phyloP scores from a whole-genome alignment of 1,284 basidiomycete species.

The Fomes fomentarius region DNA sequence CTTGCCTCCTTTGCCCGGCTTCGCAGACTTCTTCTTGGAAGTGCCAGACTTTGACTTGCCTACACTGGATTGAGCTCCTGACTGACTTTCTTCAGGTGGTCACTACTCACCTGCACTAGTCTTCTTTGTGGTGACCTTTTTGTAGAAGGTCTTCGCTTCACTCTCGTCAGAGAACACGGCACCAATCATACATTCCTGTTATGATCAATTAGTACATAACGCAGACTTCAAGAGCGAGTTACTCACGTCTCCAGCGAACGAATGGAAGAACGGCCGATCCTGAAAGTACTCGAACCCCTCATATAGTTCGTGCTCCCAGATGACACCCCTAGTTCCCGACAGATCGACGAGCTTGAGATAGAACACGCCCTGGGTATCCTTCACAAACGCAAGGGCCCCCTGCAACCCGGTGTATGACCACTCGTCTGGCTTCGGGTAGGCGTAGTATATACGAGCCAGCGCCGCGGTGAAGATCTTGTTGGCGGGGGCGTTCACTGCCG shows the following conservation, averaged over 20 bases:
- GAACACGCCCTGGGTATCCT: constrained; percentile 62
- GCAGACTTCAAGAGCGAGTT: background rate
- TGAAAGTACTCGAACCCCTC: constrained; percentile 83
- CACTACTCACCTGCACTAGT: constrained; percentile 54
- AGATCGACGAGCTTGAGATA: constrained; percentile 84
- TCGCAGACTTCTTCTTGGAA: constrained; percentile 59
- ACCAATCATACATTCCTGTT: constrained; percentile 85
- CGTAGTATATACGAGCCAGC: constrained; percentile 87
- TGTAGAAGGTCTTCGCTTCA: constrained; percentile 89
- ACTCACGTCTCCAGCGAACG: constrained; percentile 91
- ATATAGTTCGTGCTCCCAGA: constrained; percentile 96
- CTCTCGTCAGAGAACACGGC: constrained; percentile 89
- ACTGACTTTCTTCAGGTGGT: background rate
- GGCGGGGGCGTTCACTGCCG: constrained; percentile 54
- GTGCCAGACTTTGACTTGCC: constrained; percentile 41
- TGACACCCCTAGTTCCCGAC: constrained; percentile 80
- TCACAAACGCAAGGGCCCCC: constrained; percentile 78
- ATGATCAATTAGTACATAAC: constrained; percentile 9
- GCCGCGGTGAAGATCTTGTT: constrained; percentile 82
- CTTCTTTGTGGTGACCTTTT: constrained; percentile 83
- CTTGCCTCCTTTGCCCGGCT: constrained; percentile 59
- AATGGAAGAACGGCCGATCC: constrained; percentile 93
- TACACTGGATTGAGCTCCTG: constrained; percentile 2
- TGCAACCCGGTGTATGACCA: constrained; percentile 89
- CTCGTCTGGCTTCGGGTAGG: constrained; percentile 69